Evolutionary conservation across 768 basidiomycete genomes (phyloP).

Genomic region (Clitopilus passeckerianus): DNA sequence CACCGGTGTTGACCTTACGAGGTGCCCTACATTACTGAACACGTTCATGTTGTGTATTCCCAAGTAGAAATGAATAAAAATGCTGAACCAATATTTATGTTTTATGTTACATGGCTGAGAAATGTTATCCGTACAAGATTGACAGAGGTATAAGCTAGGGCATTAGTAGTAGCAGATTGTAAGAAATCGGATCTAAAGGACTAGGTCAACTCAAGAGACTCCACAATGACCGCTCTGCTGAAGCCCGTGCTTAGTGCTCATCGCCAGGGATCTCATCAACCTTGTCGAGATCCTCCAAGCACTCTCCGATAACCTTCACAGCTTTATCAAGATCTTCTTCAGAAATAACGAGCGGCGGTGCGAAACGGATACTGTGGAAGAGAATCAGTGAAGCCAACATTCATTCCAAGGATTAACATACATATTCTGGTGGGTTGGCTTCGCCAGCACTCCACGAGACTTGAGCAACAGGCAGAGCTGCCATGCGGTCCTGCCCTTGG

Average conservation of each 20-base stretch:
- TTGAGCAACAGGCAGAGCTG: conserved; percentile 91
- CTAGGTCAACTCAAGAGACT: not conserved
- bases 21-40: conserved; percentile 42
- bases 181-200: not conserved
- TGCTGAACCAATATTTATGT: not conserved
- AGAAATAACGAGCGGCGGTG: conserved; percentile 92
- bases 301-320: conserved; percentile 71
- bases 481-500: conserved; percentile 85
- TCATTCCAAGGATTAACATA: conserved; percentile 32
- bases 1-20: conserved; percentile 53
- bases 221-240: not conserved
- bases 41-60: not conserved
- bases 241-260: conserved; percentile 13
- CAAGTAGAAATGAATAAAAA: not conserved
- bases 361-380: conserved; percentile 85
- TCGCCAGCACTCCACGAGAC: conserved; percentile 87
- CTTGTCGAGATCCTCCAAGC: conserved; percentile 78
- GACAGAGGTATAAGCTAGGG: not conserved
- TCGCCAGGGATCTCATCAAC: conserved; percentile 54
- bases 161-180: not conserved
- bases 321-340: conserved; percentile 79
- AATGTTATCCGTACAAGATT: not conserved
- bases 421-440: conserved; percentile 96
- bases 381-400: not conserved
- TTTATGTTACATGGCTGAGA: not conserved